Evolutionary conservation across 2,329 filamentous ascomycete species (phyloP), one percentile per base, ranked within the genome.

Genomic region (Pseudogymnoascus sp.): DNA sequence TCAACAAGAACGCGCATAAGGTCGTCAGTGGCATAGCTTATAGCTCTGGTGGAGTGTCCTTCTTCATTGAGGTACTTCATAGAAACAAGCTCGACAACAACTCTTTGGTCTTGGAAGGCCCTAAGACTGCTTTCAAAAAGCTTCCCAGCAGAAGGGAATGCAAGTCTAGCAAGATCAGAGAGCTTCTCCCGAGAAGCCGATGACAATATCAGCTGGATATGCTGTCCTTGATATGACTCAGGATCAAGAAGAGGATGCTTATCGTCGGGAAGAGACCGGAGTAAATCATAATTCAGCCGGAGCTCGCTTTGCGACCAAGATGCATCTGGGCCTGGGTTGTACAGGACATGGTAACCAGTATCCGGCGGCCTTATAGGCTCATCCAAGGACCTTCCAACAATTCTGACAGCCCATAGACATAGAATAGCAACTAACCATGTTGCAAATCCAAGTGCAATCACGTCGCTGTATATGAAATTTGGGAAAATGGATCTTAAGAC

Each of bases 391-490:
- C 79, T 78, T 69, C 79, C 75, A 8, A 79, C 75, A 65, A 83
- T 75, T 39, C 80, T 80, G 1, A 79, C 79, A 9, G 75, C 78
- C 62, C 73, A 72, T 25, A 82, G 71, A 0, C 79, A 78, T 3
- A 82, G 71, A 16, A 83, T 69, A 9, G 79, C 81, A 23, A 78
- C 77, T n/a, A 75, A 80, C 81, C 81, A 83, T 12, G 80, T 82
- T 5, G 77, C 73, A 3, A 74, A 68, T 5, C 73, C 79, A 4
- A 83, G 73, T 2, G 78, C 77, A 64, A 82, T 76, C 8, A 82
- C 76, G 52, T 76, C 75, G 16, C 75, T 73, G 66, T 78, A 83
- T 3, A 69, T 55, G 64, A 78, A 82, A 0, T 71, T 23, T 1
- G 75, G 74, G 7, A 72, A 62, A 11, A 73, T 64, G 39, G 72